A percentile compares a stretch with the other conserved stretches of the same genome.
These are phyloP conservation scores for Fraxinus velutina DNA, from an alignment of 305 asterid species.

Conservation along the genomic window DNA sequence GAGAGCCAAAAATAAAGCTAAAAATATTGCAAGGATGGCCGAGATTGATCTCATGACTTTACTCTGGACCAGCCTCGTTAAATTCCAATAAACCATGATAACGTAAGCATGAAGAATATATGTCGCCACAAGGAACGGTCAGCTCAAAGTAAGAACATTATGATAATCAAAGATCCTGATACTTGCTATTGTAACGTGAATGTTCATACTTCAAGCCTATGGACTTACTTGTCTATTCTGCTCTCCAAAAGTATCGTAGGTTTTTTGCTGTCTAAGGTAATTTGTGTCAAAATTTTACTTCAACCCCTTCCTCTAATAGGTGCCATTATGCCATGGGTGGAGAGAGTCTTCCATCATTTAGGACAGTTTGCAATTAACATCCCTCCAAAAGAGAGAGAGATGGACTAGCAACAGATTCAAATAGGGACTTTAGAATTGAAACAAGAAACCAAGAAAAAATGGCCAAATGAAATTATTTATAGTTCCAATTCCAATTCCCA, in stretches of 20 bases:
- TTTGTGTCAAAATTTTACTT: slow-evolving; percentile 4
- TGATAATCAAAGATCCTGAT: not conserved
- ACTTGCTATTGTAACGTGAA: not conserved
- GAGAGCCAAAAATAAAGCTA: slow-evolving; percentile 6
- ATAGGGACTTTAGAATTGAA: not conserved
- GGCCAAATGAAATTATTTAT: not conserved
- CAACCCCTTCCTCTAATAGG: not conserved
- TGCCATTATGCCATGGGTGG: not conserved
- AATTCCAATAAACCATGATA: not conserved
- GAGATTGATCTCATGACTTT: slow-evolving; percentile 1
- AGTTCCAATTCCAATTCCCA: not conserved
- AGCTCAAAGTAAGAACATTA: not conserved
- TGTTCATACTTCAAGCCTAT: not conserved
- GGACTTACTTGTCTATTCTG: not conserved
- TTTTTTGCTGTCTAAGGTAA: not conserved
- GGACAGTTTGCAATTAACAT: not conserved
- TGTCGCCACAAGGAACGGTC: slow-evolving; percentile 6
- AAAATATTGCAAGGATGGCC: not conserved
- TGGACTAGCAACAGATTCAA: not conserved
- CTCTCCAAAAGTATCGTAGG: not conserved
- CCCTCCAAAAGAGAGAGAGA: not conserved
- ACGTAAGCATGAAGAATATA: not conserved
- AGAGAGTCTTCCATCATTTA: not conserved
- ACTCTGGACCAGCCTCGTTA: slow-evolving; percentile 4
- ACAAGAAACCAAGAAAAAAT: not conserved